Evolutionary conservation across 2,329 filamentous ascomycete species (phyloP), one percentile per base, ranked within the genome.

Genomic region (Aulographum hederae): DNA sequence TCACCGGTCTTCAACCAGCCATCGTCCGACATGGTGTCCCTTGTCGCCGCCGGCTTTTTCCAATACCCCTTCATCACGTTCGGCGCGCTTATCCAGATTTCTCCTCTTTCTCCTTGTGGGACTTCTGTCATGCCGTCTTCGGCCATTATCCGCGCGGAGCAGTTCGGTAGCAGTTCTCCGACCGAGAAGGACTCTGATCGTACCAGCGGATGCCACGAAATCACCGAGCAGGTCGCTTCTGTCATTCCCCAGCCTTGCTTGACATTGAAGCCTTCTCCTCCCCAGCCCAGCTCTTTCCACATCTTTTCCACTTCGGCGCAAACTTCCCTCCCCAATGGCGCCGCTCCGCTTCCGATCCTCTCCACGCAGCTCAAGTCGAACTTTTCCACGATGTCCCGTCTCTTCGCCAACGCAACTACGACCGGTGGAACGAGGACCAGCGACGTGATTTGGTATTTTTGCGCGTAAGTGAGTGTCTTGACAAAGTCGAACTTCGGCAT

Each of bases 191-290:
- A 56, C 2, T 46, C 39, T 3, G 52, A 54, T 4, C 45, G 50
- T 34, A 67, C 49, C 1, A 45, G 55, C 1, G 72, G 67, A 38
- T 78, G 61, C 65, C 73, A 84, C 5, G 62, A 63, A 10, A 78
- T 62, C 13, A 67, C 60, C 1, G 75, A 71, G 49, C 80, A 86
- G 0, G 80, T 89, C 11, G 32, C 28, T 46, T 89, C 81, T 1
- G 81, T 89, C 81, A 91, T 86, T 4, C 82, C 82, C 77, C 79
- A 91, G 3, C 79, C 81, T 51, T 86, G 80, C 46, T 63, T 66
- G 18, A 73, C 46, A 40, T 65, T 64, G 16, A 70, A 51, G 15
- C 51, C 45, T 11, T 59, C 55, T 2, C 40, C 45, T 2, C n/a
- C n/a, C 18, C 19, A 18, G 10, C 28, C 28, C 14, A 16, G 26